phyloP scores from a whole-genome alignment of 768 basidiomycete genomes.

The Agaricus blazei region DNA sequence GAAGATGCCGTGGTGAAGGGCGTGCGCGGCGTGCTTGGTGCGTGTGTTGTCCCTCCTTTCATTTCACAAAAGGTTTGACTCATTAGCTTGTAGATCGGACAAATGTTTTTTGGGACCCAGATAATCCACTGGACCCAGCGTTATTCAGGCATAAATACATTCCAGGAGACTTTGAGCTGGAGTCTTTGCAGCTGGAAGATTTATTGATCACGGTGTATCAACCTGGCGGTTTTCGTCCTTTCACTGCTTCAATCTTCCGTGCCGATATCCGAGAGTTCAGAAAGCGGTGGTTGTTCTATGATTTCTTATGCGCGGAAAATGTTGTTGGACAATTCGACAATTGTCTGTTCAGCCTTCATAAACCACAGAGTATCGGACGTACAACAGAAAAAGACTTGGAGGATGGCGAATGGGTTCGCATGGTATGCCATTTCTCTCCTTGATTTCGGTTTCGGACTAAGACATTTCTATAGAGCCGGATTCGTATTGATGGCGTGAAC shows the following conservation, averaged over 20 bases:
- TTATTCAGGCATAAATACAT: slow-evolving; percentile 68
- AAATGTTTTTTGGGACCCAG: slow-evolving; percentile 79
- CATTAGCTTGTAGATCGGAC: slow-evolving; percentile 64
- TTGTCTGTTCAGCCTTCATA: slow-evolving; percentile 93
- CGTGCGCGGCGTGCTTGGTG: slow-evolving; percentile 89
- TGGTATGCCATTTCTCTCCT: slow-evolving; percentile 50
- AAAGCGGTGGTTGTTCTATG: slow-evolving; percentile 95
- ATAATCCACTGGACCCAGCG: slow-evolving; percentile 76
- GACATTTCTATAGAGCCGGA: slow-evolving; percentile 61
- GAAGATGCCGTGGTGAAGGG: slow-evolving; percentile 91
- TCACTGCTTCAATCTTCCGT: slow-evolving; percentile 88
- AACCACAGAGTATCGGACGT: slow-evolving; percentile 91
- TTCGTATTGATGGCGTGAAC: slow-evolving; percentile 94
- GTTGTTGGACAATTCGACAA: slow-evolving; percentile 98
- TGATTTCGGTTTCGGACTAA: background rate
- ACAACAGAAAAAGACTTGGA: slow-evolving; percentile 82
- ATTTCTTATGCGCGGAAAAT: slow-evolving; percentile 89
- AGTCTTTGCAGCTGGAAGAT: slow-evolving; percentile 87
- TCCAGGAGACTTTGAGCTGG: slow-evolving; percentile 88
- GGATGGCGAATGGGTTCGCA: slow-evolving; percentile 80
- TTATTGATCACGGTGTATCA: slow-evolving; percentile 93
- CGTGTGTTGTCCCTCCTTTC: slow-evolving; percentile 16
- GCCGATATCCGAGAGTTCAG: slow-evolving; percentile 81
- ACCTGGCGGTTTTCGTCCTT: slow-evolving; percentile 88
- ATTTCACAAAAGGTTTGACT: background rate